phyloP scores from a whole-genome alignment of 1,284 basidiomycete species.

The Macrocystidia cucumis region DNA sequence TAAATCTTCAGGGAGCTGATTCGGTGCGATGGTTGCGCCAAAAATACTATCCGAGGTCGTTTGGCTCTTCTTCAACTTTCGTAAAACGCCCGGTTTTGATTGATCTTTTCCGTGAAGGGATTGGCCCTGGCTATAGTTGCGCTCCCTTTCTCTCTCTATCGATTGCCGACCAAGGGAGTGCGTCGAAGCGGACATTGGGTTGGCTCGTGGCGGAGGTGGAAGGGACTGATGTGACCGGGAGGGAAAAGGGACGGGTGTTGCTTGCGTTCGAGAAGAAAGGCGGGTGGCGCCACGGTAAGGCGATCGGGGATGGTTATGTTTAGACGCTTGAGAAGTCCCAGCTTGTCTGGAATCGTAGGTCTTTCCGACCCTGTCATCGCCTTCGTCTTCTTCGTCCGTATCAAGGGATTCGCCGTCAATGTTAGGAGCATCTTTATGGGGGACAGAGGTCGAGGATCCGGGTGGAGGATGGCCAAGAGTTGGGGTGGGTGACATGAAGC shows the following conservation, averaged over 20 bases:
- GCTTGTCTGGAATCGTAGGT: slow-evolving; percentile 30
- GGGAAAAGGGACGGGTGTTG: slow-evolving; percentile 57
- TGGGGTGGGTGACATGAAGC: slow-evolving; percentile 76
- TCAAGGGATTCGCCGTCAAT: slow-evolving; percentile 69
- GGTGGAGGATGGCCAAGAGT: slow-evolving; percentile 43
- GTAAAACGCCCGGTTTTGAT: slow-evolving; percentile 39
- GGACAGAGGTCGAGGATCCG: slow-evolving; percentile 22
- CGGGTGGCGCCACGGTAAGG: slow-evolving; percentile 61
- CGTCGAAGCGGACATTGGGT: slow-evolving; percentile 50
- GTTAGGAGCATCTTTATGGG: slow-evolving; percentile 45
- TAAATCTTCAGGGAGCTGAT: slow-evolving; percentile 80
- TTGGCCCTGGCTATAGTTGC: slow-evolving; percentile 40
- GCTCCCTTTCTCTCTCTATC: slow-evolving; percentile 35
- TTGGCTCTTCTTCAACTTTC: slow-evolving; percentile 62
- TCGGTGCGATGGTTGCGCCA: slow-evolving; percentile 54
- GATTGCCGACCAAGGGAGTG: slow-evolving; percentile 64
- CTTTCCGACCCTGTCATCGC: slow-evolving; percentile 44
- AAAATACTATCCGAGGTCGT: slow-evolving; percentile 38
- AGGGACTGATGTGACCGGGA: slow-evolving; percentile 76
- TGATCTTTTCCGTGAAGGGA: slow-evolving; percentile 10
- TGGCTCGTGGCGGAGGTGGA: slow-evolving; percentile 55
- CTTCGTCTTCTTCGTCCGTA: slow-evolving; percentile 64
- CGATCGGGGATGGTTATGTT: slow-evolving; percentile 66
- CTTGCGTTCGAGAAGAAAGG: slow-evolving; percentile 30
- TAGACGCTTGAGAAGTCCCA: slow-evolving; percentile 31